Evolutionary conservation across 164 flowering plant genomes (phyloP).

Genomic region (Kingdonia uniflora): DNA sequence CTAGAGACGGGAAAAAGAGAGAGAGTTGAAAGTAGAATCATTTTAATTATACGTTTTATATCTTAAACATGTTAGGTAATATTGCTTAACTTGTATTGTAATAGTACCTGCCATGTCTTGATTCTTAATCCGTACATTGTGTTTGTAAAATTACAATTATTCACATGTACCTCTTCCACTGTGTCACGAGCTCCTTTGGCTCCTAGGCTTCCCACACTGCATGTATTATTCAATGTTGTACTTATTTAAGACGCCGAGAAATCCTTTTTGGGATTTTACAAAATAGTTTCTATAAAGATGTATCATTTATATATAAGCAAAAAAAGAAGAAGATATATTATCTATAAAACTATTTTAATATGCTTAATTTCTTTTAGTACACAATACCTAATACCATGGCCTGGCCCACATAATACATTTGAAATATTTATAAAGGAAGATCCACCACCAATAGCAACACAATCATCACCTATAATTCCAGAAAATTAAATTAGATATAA

Average conservation of each 20-base stretch:
- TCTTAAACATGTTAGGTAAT: neutral
- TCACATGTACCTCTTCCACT: slow-evolving; percentile 34
- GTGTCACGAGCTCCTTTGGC: slow-evolving; percentile 14
- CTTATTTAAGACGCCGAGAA: neutral
- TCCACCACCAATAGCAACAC: slow-evolving; percentile 26
- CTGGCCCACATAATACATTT: slow-evolving; percentile 33
- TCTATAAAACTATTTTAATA: neutral
- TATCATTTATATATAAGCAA: neutral
- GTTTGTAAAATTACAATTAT: slow-evolving; percentile 19
- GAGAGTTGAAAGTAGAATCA: neutral
- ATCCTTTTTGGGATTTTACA: neutral
- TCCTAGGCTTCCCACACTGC: slow-evolving; percentile 58
- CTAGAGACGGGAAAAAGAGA: slow-evolving; percentile 7
- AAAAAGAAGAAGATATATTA: neutral
- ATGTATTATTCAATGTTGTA: neutral
- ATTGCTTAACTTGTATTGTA: neutral
- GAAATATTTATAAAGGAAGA: slow-evolving; percentile 21
- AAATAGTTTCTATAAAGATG: neutral
- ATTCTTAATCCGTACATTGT: slow-evolving; percentile 47
- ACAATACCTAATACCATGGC: slow-evolving; percentile 40
- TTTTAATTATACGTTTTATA: too few species aligned
- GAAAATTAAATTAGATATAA: neutral
- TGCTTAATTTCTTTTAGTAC: neutral
- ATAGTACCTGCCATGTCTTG: slow-evolving; percentile 33
- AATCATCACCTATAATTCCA: slow-evolving; percentile 32